phyloP scores from a whole-genome alignment of 495 filamentous ascomycete species.

The Aspergillus sclerotiicarbonarius region DNA sequence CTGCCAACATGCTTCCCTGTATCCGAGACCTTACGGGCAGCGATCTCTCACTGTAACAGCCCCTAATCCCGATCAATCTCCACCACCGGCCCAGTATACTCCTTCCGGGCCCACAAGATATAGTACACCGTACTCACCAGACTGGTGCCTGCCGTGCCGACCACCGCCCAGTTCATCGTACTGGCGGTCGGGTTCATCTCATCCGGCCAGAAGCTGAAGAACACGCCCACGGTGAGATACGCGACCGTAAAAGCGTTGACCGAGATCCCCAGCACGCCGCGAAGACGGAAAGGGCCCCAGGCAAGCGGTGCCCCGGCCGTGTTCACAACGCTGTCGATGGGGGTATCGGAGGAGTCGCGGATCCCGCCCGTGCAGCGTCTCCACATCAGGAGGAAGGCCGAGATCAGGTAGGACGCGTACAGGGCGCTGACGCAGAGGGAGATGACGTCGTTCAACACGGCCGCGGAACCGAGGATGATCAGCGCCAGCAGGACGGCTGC shows the following conservation, averaged over 20 bases:
- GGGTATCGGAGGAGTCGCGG: slow-evolving; percentile 14
- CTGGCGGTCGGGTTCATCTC: slow-evolving; percentile 29
- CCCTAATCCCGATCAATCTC: slow-evolving; percentile 13
- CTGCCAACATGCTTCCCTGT: too few relatives aligned
- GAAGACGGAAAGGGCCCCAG: slow-evolving; percentile 51
- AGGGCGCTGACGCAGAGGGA: slow-evolving; percentile 39
- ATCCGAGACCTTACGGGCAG: too few relatives aligned
- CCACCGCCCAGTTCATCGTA: slow-evolving; percentile 49
- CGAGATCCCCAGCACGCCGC: slow-evolving; percentile 40
- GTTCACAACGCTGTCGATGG: slow-evolving; percentile 16
- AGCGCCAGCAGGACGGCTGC: slow-evolving; percentile 35
- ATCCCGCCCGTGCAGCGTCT: slow-evolving; percentile 30
- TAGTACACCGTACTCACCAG: slow-evolving; percentile 36
- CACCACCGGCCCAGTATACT: slow-evolving; percentile 30
- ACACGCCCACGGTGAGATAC: slow-evolving; percentile 37
- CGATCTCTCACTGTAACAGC: too few relatives aligned
- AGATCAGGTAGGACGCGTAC: slow-evolving; percentile 41
- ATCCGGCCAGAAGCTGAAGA: slow-evolving; percentile 46
- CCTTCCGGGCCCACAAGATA: slow-evolving; percentile 21
- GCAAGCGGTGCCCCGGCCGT: slow-evolving; percentile 26
- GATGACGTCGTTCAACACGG: slow-evolving; percentile 43
- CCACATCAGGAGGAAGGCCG: slow-evolving; percentile 40
- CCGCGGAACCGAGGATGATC: slow-evolving; percentile 42
- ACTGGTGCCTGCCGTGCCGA: slow-evolving; percentile 36
- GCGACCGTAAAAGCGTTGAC: slow-evolving; percentile 41